Conservation (phyloP, 805 yeast genomes). For the Saturnispora quitensis region DNA sequence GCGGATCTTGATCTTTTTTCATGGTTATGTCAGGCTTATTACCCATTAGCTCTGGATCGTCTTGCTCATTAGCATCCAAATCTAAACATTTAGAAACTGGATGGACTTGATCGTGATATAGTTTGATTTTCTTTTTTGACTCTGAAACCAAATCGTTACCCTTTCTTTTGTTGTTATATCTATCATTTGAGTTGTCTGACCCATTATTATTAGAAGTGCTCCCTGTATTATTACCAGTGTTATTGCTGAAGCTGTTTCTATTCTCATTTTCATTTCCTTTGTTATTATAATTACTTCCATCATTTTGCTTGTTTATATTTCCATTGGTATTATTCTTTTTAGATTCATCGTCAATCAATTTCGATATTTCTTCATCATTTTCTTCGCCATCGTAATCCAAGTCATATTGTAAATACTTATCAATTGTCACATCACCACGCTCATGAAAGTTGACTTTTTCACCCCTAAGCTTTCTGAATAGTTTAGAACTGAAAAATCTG, state of each 20-base stretch:
- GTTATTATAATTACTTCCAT: constrained; percentile 2
- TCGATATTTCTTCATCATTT: constrained; percentile 28
- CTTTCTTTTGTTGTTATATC: constrained; percentile 8
- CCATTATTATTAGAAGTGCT: background rate
- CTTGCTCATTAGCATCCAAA: constrained; percentile 70
- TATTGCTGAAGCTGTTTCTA: background rate
- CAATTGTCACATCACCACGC: constrained; percentile 77
- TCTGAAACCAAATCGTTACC: constrained; percentile 17
- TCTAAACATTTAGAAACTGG: constrained; percentile 67
- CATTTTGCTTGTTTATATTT: constrained; percentile 20
- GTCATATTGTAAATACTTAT: constrained; percentile 68
- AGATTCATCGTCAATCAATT: constrained; percentile 16
- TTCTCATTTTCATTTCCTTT: background rate
- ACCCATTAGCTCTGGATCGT: constrained; percentile 68
- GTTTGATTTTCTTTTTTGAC: constrained; percentile 22
- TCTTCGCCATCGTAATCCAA: constrained; percentile 42
- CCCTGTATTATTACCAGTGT: background rate
- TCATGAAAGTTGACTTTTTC: constrained; percentile 69
- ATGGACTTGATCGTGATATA: constrained; percentile 32
- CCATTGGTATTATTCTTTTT: background rate
- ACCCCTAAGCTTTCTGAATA: constrained; percentile 83
- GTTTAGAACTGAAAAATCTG: constrained; percentile 81
- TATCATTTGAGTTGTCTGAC: background rate
- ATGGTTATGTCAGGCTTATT: constrained; percentile 85
- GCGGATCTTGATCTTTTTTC: constrained; percentile 55